Evolutionary conservation across 2,329 filamentous ascomycete genomes (phyloP), one percentile per base, ranked within the genome.

Genomic region (Aspergillus phoenicis): DNA sequence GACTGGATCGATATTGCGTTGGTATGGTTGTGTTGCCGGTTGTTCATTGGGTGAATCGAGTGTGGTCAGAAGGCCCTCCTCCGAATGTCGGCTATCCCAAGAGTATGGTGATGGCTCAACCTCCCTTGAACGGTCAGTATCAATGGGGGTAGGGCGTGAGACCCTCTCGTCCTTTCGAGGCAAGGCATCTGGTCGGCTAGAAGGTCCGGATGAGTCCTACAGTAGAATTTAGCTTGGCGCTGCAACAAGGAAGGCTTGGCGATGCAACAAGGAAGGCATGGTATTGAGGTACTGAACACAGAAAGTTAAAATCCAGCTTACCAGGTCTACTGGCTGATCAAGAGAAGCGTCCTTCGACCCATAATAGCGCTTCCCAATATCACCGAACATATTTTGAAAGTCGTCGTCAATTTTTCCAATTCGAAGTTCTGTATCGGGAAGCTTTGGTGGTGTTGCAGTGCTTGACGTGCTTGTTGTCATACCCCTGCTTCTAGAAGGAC

Each of bases 361-460:
- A 61, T 64, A 67, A 45, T 73, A 69, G 52, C 68, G 69, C 61
- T 75, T 77, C 28, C 75, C 79, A 57, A 82, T 70, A 59, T 74
- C 73, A 43, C 80, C 79, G 70, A 86, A 85, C 78, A 86, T 82
- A 66, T 81, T 80, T 8, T 78, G 80, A 62, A 85, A 84, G 43
- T 76, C 76, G 63, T 78, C 75, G 51, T 77, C 78, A n/a, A 73
- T 71, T 41, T 71, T 69, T 15, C 73, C 76, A 30, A 82, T 68
- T 43, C 75, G 73, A 24, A 82, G 69, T 52, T 79, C 74, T 2
- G 75, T 73, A 56, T 84, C 82, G 11, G 77, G 68, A 15, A 85
- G 71, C 64, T 81, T 83, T 8, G 83, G 83, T 5, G 84, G 81
- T 2, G 79, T 82, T 6, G 80, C 78, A 13, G 81, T 78, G 73